Conservation (phyloP, 352 stramenopile species). For the Pythium graminicola region DNA sequence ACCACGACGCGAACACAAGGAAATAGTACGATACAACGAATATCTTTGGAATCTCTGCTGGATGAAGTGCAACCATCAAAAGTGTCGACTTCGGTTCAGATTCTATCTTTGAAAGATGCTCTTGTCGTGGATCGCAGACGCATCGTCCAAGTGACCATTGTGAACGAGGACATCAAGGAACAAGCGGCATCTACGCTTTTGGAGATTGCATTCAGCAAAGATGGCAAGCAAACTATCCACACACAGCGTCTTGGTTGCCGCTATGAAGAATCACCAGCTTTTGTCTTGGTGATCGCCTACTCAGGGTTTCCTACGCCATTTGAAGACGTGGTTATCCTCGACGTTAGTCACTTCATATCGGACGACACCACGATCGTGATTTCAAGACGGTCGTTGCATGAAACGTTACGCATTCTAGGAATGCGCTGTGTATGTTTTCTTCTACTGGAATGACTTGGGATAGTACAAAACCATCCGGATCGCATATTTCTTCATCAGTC, state of each 20-base stretch:
- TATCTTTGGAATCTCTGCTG: conserved; percentile 16
- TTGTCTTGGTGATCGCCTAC: conserved; percentile 4
- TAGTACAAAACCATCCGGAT: background rate
- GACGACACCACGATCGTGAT: background rate
- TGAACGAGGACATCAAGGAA: background rate
- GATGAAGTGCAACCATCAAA: background rate
- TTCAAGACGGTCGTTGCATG: background rate
- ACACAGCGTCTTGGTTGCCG: conserved; percentile 13
- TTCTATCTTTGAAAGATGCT: background rate
- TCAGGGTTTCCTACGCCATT: conserved; percentile 1
- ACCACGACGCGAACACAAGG: background rate
- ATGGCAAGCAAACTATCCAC: background rate
- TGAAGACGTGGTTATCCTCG: conserved; percentile 11
- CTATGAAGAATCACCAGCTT: background rate
- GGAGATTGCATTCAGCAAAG: background rate
- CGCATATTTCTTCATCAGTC: too few species aligned
- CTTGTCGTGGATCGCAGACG: background rate
- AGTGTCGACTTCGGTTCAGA: background rate
- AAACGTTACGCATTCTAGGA: background rate
- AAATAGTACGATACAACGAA: background rate
- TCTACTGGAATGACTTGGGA: background rate
- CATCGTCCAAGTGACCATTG: conserved; percentile 2
- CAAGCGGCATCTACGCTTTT: conserved; percentile 2
- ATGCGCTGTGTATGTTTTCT: background rate
- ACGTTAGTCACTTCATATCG: background rate